Evolutionary conservation across 805 yeast species (phyloP), one percentile per base, ranked within the genome.

Genomic region (Candida nonsorbophila): DNA sequence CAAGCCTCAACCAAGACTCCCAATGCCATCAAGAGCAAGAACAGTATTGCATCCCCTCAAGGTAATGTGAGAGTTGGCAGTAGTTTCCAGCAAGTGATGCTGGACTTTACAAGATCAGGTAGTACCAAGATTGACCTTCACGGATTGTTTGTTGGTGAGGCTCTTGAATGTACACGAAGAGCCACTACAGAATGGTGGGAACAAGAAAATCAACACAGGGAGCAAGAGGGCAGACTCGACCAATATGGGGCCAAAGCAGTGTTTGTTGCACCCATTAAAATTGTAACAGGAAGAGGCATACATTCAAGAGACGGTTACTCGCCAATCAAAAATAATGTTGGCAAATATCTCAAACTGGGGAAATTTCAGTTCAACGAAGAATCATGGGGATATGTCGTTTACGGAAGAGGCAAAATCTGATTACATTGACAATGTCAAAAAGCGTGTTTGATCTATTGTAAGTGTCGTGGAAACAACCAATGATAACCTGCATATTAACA

Each of bases 221-320:
- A 53, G 2, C 30, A 46, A 4, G 55, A 60, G 14, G 74, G 75
- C 0, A 59, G 52, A 4, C 44, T 62, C 14, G 33, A 51, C 4
- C 37, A 47, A 16, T 52, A 47, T 29, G 60, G 67, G 2, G 34
- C 55, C 0, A 51, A 49, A 16, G 77, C 67, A 0, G 32, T 42
- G 7, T 58, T 61, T 46, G 62, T 72, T 1, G 58, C 51, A 1
- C 70, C 73, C 0, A 42, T 80, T 6, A 47, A 36, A 1, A 53
- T 82, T 0, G 53, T 81, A 8, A 79, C 90, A 0, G 90, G 92
- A 0, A 53, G 84, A 38, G 92, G 92, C 0, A 43, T 77, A 5
- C 92, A 83, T 49, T 77, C 84, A 25, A 59, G 47, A 1, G 74
- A 71, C 4, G 84, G 86, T 0, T 45, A 57, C 2, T 62, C 82